Evolutionary conservation across 2,329 filamentous ascomycete species (phyloP), one percentile per base, ranked within the genome.

Genomic region (Hypoxylon sp.): DNA sequence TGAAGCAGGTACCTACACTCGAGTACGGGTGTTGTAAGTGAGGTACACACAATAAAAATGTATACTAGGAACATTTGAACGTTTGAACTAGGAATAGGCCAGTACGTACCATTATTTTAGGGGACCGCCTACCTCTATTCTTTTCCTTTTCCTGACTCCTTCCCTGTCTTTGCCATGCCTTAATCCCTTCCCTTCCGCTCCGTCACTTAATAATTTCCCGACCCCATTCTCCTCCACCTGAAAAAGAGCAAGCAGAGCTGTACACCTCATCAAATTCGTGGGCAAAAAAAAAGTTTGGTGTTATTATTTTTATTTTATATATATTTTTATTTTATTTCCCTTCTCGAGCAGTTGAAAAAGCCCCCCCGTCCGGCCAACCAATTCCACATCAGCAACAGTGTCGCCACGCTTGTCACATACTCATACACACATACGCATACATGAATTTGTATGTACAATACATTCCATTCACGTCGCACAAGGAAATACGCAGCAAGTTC

Each of bases 141-240:
- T 65, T 67, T 70, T 61, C 53, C 36, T 60, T 63, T 60, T 68
- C 59, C 41, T 62, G 53, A 58, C 52, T 53, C 58, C 55, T 74
- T 75, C 72, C 69, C 70, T 73, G 70, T 67, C 71, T 67, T 66
- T 65, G 68, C 71, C 71, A 73, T 73, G 70, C 72, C 70, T 72
- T 69, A 70, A 74, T 73, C 72, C 72, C 72, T 73, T 73, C 72
- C 68, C 60, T 72, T 73, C 69, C 68, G 70, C 70, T 70, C 73
- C 72, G 69, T 74, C 70, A 73, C 73, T 66, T 74, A 72, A 74
- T 74, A 75, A 74, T 74, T 74, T 74, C 74, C 73, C 73, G 73
- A 72, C 73, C 73, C 72, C 72, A 68, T 68, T 71, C 59, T 74
- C 63, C 68, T 72, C 66, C 73, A 69, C 72, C 59, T 72, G 65